These are phyloP conservation scores for Plasmodium gonderi DNA, from an alignment of 169 alveolate genomes.

Conservation along the genomic window DNA sequence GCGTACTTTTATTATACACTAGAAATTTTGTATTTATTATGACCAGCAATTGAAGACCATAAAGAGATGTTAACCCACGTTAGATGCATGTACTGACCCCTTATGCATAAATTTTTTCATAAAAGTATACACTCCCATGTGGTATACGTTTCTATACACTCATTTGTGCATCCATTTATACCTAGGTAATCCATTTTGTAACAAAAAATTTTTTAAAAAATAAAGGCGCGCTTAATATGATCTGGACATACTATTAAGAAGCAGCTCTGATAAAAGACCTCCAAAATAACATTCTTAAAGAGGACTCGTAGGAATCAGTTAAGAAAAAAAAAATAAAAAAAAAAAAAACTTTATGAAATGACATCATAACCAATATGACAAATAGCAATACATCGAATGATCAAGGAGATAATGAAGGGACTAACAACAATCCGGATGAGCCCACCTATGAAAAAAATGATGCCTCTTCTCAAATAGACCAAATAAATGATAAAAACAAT, in stretches of 20 bases:
- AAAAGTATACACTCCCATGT: no score
- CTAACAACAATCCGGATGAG: not conserved
- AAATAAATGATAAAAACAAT: not conserved
- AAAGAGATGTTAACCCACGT: not conserved
- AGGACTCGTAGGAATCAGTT: not conserved
- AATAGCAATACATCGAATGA: not conserved
- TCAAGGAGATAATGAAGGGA: not conserved
- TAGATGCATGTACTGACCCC: not conserved
- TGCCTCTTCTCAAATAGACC: not conserved
- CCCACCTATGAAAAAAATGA: not conserved
- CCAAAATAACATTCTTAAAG: not conserved
- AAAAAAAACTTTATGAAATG: not conserved
- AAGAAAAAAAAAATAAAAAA: not conserved
- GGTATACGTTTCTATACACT: no score
- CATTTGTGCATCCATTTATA: no score
- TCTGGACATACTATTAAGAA: not conserved
- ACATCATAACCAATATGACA: not conserved
- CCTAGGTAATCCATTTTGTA: no score
- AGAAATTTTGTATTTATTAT: not conserved
- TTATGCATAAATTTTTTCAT: not conserved
- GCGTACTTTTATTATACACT: not conserved
- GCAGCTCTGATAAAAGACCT: not conserved
- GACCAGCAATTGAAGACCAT: not conserved
- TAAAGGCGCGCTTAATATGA: not conserved
- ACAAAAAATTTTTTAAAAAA: not conserved